phyloP scores from a whole-genome alignment of 192 early-diverging fungal genomes.

The Linnemannia schmuckeri region DNA sequence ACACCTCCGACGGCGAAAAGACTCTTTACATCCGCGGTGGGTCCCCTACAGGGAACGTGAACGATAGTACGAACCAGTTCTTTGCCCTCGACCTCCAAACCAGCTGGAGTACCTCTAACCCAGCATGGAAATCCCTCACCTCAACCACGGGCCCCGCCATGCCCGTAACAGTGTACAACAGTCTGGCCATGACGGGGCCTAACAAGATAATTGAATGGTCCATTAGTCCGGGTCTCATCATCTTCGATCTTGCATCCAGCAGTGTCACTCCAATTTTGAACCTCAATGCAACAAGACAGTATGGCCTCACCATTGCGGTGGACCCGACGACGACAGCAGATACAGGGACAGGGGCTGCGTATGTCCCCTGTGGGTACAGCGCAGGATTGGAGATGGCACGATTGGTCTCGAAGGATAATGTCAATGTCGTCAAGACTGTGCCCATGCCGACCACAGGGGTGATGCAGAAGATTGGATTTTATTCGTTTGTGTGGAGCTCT shows the following conservation, averaged over 20 bases:
- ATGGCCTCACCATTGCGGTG: background rate
- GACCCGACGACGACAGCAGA: background rate
- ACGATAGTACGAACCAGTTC: background rate
- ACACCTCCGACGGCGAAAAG: background rate
- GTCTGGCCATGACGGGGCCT: background rate
- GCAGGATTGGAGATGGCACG: background rate
- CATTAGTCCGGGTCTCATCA: background rate
- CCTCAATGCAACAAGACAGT: background rate
- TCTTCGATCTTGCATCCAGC: background rate
- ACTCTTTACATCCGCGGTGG: background rate
- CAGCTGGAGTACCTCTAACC: background rate
- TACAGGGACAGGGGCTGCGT: too few relatives aligned
- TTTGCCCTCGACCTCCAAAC: background rate
- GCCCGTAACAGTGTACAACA: background rate
- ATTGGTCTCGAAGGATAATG: background rate
- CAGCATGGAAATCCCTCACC: background rate
- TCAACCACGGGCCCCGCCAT: background rate
- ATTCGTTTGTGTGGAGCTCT: slow-evolving; percentile 1
- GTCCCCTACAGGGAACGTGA: background rate
- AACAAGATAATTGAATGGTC: background rate
- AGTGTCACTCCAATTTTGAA: background rate
- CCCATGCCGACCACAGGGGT: background rate
- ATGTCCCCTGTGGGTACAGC: background rate
- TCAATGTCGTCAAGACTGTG: background rate
- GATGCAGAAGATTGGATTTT: background rate